Conservation (phyloP, 257 asterid species). For the Knoxia roxburghii region DNA sequence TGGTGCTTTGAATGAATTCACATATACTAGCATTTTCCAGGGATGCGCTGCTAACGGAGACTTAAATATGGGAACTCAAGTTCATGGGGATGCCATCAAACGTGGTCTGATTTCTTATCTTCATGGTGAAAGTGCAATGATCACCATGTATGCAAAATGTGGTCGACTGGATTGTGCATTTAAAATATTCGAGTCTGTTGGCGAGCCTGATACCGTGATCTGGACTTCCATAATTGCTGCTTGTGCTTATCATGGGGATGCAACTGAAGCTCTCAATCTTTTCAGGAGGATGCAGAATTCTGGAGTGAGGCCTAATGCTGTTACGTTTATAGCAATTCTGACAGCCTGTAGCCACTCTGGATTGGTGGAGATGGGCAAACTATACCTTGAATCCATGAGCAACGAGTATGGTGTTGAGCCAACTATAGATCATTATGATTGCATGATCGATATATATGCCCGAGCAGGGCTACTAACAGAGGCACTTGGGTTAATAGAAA, state of each 20-base stretch:
- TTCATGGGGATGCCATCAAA: slow-evolving; percentile 53
- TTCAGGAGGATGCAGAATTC: slow-evolving; percentile 36
- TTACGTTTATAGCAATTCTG: slow-evolving; percentile 43
- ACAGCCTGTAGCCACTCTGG: slow-evolving; percentile 62
- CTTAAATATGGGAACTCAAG: slow-evolving; percentile 45
- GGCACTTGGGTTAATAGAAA: slow-evolving; percentile 34
- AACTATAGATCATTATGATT: slow-evolving; percentile 39
- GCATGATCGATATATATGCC: slow-evolving; percentile 43
- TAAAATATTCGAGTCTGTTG: slow-evolving; percentile 33
- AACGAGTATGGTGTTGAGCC: slow-evolving; percentile 35
- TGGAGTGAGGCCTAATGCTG: slow-evolving; percentile 29
- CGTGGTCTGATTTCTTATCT: slow-evolving; percentile 39
- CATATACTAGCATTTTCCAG: slow-evolving; percentile 52
- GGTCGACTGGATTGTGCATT: slow-evolving; percentile 41
- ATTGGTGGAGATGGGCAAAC: slow-evolving; percentile 35
- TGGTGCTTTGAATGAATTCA: slow-evolving; percentile 35
- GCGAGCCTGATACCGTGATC: slow-evolving; percentile 39
- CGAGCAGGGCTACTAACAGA: slow-evolving; percentile 42
- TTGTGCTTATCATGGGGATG: slow-evolving; percentile 47
- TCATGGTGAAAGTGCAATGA: slow-evolving; percentile 50
- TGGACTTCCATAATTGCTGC: slow-evolving; percentile 56
- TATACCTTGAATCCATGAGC: slow-evolving; percentile 34
- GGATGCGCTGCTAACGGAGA: slow-evolving; percentile 41
- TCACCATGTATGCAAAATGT: slow-evolving; percentile 53
- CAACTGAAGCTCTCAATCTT: slow-evolving; percentile 37